Evolutionary conservation across 2,329 filamentous ascomycete genomes (phyloP).

Genomic region (Zarea fungicola): DNA sequence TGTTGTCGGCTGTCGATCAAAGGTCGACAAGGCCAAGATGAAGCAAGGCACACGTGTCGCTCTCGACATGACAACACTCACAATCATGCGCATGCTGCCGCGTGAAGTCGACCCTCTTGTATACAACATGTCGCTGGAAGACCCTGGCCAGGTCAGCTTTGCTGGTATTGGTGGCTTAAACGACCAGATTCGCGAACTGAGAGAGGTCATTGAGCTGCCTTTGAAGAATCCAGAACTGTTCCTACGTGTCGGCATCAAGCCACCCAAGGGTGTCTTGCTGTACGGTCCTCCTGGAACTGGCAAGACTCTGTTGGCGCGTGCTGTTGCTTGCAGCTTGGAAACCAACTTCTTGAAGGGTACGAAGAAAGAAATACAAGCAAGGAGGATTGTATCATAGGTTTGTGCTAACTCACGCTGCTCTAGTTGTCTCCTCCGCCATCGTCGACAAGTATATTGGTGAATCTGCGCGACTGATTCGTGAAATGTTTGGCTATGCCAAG

Average conservation of each 20-base stretch:
- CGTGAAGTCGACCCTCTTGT: constrained; percentile 97
- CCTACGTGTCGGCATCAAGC: constrained; percentile 94
- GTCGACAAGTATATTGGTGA: constrained; percentile 99
- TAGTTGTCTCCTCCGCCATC: constrained; percentile 96
- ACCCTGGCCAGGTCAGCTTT: constrained; percentile 96
- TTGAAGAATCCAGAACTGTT: constrained; percentile 99
- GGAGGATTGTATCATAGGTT: no score
- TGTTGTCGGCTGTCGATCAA: constrained; percentile 95
- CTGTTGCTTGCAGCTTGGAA: constrained; percentile 91
- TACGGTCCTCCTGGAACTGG: constrained; percentile 96
- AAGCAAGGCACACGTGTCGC: constrained; percentile 98
- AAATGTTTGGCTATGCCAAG: constrained; percentile 99
- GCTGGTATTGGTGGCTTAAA: constrained; percentile 96
- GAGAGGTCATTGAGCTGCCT: constrained; percentile 96
- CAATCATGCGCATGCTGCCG: constrained; percentile 99
- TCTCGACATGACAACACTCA: constrained; percentile 98
- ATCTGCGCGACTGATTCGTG: constrained; percentile 91
- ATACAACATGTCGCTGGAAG: constrained; percentile 99
- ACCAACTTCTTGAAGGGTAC: constrained; percentile 97
- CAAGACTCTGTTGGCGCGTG: constrained; percentile 90
- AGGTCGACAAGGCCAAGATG: constrained; percentile 94
- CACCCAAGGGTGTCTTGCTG: constrained; percentile 91
- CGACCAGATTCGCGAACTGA: constrained; percentile 93
- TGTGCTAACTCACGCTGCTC: constrained; percentile 18
- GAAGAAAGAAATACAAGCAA: no score